Evolutionary conservation across 352 stramenopile genomes (phyloP).

Genomic region (Phytophthora quininea): DNA sequence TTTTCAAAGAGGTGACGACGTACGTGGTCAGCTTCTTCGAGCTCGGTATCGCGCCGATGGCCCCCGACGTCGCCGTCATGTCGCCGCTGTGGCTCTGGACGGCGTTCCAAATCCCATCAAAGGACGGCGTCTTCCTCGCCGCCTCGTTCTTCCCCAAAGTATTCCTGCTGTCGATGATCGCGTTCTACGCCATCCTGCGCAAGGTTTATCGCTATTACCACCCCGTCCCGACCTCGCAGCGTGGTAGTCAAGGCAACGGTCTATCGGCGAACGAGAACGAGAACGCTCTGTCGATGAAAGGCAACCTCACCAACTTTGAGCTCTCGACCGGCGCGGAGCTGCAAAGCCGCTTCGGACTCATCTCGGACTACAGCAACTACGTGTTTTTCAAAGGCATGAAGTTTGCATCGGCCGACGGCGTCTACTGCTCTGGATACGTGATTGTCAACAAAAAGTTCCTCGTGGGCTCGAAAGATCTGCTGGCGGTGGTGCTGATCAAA

Average conservation of each 20-base stretch:
- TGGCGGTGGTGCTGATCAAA: conserved; percentile 27
- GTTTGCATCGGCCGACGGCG: conserved; percentile 30
- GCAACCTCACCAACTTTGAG: conserved; percentile 20
- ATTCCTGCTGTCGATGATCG: conserved; percentile 2
- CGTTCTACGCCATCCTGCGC: background rate
- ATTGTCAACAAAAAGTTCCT: conserved; percentile 34
- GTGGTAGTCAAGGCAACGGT: background rate
- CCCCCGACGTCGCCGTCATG: background rate
- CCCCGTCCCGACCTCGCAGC: conserved; percentile 4
- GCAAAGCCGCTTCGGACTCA: conserved; percentile 26
- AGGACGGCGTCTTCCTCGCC: conserved; percentile 2
- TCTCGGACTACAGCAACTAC: conserved; percentile 28
- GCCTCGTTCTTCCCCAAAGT: conserved; percentile 5
- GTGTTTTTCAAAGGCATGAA: conserved; percentile 32
- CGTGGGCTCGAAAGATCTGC: conserved; percentile 27
- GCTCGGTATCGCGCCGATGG: background rate
- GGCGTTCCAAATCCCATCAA: conserved; percentile 2
- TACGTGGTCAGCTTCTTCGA: background rate
- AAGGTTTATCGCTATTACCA: conserved; percentile 7
- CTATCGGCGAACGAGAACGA: conserved; percentile 1
- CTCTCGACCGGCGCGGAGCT: conserved; percentile 18
- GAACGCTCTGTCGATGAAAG: background rate
- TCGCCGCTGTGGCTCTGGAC: conserved; percentile 15
- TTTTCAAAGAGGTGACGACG: background rate
- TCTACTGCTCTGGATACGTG: conserved; percentile 32